Conservation (phyloP, 768 basidiomycete genomes). For the Leccinum subgranulosum region DNA sequence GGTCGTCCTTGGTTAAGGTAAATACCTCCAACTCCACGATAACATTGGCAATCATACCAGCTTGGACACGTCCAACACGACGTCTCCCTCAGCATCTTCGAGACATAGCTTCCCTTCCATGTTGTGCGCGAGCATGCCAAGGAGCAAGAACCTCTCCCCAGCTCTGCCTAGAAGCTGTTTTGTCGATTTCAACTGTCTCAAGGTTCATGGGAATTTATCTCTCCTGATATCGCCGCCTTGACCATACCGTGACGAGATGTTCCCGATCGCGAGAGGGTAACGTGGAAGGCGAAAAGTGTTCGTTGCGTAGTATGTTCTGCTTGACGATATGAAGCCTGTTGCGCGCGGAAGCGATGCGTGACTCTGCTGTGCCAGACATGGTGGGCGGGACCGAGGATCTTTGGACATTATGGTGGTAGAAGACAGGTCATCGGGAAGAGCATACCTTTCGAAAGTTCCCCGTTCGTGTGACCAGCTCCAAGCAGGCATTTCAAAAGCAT, state of each 20-base stretch:
- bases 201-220: slow-evolving; percentile 16
- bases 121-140: slow-evolving; percentile 88
- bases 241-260: slow-evolving; percentile 78
- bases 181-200: slow-evolving; percentile 79
- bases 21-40: slow-evolving; percentile 7
- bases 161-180: slow-evolving; percentile 93
- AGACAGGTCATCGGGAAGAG: background rate
- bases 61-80: slow-evolving; percentile 84
- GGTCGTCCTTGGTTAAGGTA: slow-evolving; percentile 58
- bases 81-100: slow-evolving; percentile 90
- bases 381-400: slow-evolving; percentile 53
- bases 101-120: slow-evolving; percentile 90
- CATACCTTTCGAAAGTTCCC: slow-evolving; percentile 85
- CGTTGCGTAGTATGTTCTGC: slow-evolving; percentile 91
- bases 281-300: slow-evolving; percentile 96
- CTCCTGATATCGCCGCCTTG: slow-evolving; percentile 9
- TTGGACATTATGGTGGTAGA: slow-evolving; percentile 11
- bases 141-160: slow-evolving; percentile 85
- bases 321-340: slow-evolving; percentile 89
- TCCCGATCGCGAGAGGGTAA: slow-evolving; percentile 85
- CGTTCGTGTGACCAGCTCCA: slow-evolving; percentile 89
- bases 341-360: slow-evolving; percentile 73
- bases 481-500: slow-evolving; percentile 94
- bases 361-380: slow-evolving; percentile 81
- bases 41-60: slow-evolving; percentile 46